phyloP scores from a whole-genome alignment of 768 basidiomycete species.

The Trametes villosa region DNA sequence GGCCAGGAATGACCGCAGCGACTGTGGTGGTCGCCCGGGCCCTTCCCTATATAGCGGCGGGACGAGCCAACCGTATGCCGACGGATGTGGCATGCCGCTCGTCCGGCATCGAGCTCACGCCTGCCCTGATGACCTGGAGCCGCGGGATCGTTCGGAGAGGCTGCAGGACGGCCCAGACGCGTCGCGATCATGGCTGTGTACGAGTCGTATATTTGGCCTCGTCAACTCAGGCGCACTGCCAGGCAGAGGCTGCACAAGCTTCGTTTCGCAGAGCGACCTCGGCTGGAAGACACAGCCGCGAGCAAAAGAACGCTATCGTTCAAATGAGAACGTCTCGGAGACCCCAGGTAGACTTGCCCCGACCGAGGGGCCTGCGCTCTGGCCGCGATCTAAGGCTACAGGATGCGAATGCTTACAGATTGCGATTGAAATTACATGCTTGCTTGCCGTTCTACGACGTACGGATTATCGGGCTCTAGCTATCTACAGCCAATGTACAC shows the following conservation, averaged over 20 bases:
- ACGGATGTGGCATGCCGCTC: background rate
- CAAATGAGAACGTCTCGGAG: too few species aligned
- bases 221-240: too few species aligned
- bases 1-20: background rate
- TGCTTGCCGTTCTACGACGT: conserved; percentile 16
- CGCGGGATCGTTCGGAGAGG: background rate
- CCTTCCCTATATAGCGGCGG: background rate
- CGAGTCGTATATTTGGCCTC: background rate
- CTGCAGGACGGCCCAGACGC: background rate
- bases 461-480: conserved; percentile 23
- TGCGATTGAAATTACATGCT: conserved; percentile 14
- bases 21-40: background rate
- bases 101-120: background rate
- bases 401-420: conserved; percentile 2
- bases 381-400: too few species aligned
- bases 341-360: too few species aligned
- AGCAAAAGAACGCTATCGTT: too few species aligned
- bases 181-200: background rate
- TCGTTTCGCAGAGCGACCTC: too few species aligned
- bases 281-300: too few species aligned
- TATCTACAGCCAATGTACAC: conserved; percentile 16
- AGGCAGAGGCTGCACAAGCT: too few species aligned
- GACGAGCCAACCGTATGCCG: background rate
- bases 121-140: background rate
- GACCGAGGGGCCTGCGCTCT: too few species aligned